Percentiles rank a stretch among this genome's conserved stretches.
Evolutionary conservation across 2,329 filamentous ascomycete genomes (phyloP).

Genomic region (Stemphylium beticola): DNA sequence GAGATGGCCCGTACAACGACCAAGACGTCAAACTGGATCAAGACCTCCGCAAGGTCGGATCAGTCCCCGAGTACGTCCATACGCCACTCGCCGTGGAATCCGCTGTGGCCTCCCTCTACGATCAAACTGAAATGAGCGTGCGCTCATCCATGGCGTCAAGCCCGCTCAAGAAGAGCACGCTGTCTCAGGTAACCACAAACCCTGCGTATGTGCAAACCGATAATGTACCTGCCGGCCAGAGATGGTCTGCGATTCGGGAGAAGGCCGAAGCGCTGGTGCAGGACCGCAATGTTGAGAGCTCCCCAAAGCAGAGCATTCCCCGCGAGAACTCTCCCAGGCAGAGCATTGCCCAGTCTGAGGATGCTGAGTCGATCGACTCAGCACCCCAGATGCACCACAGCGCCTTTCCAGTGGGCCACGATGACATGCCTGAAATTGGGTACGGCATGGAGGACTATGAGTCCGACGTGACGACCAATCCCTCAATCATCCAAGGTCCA

Average conservation of each 20-base stretch:
- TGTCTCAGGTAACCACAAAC: conserved; percentile 35
- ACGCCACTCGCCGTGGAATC: conserved; percentile 79
- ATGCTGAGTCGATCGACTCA: conserved; percentile 30
- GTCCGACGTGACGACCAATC: conserved; percentile 79
- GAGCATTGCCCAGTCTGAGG: conserved; percentile 58
- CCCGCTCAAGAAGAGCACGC: conserved; percentile 29
- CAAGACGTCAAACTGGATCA: conserved; percentile 61
- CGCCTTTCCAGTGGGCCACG: conserved; percentile 67
- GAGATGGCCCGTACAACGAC: conserved; percentile 61
- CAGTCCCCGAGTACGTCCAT: conserved; percentile 78
- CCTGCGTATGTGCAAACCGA: conserved; percentile 28
- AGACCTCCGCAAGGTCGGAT: conserved; percentile 72
- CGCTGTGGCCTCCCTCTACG: conserved; percentile 86
- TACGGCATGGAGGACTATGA: conserved; percentile 62
- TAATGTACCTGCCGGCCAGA: conserved; percentile 38
- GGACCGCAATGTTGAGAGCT: conserved; percentile 48
- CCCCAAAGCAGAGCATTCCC: conserved; percentile 62
- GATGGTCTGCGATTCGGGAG: conserved; percentile 50
- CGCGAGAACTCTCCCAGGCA: conserved; percentile 60
- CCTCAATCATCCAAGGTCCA: conserved; percentile 79
- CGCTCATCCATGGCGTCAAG: conserved; percentile 43
- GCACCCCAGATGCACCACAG: conserved; percentile 69
- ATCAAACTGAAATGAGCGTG: conserved; percentile 74
- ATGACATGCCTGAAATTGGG: conserved; percentile 79
- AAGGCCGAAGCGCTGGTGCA: conserved; percentile 49